Conservation (phyloP, 2,329 filamentous ascomycete species). For the Penicillium aurantiogriseum region DNA sequence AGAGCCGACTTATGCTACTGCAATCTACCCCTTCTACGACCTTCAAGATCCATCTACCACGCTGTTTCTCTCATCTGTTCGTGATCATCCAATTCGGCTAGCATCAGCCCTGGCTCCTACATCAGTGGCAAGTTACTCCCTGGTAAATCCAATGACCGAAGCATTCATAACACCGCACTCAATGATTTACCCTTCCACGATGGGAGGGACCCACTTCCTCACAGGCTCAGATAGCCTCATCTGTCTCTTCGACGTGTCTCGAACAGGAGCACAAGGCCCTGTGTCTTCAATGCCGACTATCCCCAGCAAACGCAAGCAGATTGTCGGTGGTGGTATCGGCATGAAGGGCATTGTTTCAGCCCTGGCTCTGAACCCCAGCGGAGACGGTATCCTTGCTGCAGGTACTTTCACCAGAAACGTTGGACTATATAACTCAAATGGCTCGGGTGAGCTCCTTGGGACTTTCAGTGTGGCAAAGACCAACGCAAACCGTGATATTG, state of each 20-base stretch:
- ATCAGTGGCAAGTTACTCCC: slow-evolving; percentile 53
- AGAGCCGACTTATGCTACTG: slow-evolving; percentile 54
- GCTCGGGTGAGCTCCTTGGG: slow-evolving; percentile 50
- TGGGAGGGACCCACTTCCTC: slow-evolving; percentile 53
- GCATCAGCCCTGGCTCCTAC: slow-evolving; percentile 53
- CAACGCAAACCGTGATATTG: slow-evolving; percentile 38
- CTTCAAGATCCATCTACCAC: slow-evolving; percentile 51
- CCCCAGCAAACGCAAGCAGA: slow-evolving; percentile 48
- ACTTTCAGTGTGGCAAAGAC: slow-evolving; percentile 50
- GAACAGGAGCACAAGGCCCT: slow-evolving; percentile 48
- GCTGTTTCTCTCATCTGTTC: slow-evolving; percentile 52
- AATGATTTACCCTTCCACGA: slow-evolving; percentile 51
- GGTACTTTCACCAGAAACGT: slow-evolving; percentile 58
- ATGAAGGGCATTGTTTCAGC: slow-evolving; percentile 59
- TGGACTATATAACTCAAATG: slow-evolving; percentile 54
- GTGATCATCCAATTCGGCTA: slow-evolving; percentile 57
- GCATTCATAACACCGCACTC: slow-evolving; percentile 55
- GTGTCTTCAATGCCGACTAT: slow-evolving; percentile 48
- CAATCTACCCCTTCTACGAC: slow-evolving; percentile 56
- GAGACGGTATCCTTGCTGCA: slow-evolving; percentile 54
- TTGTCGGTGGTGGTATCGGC: slow-evolving; percentile 47
- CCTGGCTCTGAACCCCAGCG: slow-evolving; percentile 45
- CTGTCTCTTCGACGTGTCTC: slow-evolving; percentile 55
- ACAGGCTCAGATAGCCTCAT: slow-evolving; percentile 57
- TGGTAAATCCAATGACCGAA: slow-evolving; percentile 57